A percentile compares a stretch with the other conserved stretches of the same genome.
phyloP scores from a whole-genome alignment of 2,329 filamentous ascomycete species.

The Nothophoma quercina region DNA sequence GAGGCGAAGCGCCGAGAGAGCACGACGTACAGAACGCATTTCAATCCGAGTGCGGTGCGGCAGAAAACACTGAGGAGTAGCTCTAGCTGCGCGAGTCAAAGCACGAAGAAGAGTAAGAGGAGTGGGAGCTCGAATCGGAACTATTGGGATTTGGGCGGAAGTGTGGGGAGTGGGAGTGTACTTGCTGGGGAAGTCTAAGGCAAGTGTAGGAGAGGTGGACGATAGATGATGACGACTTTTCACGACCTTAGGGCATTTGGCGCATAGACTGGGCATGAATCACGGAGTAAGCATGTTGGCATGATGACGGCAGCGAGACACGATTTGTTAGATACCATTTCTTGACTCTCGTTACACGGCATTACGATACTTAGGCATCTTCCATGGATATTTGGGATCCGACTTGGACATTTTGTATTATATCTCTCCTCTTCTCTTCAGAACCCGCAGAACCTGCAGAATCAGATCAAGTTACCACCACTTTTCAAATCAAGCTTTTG shows the following conservation, averaged over 20 bases:
- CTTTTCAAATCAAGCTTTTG: too few relatives aligned
- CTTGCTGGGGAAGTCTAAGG: conserved; percentile 42
- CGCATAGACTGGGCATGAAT: conserved; percentile 11
- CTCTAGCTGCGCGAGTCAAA: conserved; percentile 84
- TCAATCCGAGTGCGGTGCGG: conserved; percentile 28
- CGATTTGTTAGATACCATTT: neutral
- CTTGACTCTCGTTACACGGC: neutral
- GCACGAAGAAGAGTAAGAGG: conserved; percentile 74
- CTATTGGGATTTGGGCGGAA: conserved; percentile 91
- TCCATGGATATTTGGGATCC: neutral
- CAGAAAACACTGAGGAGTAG: conserved; percentile 52
- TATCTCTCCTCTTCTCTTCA: conserved; percentile 14
- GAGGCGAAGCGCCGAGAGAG: conserved; percentile 31
- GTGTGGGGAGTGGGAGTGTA: conserved; percentile 72
- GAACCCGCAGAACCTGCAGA: too few relatives aligned
- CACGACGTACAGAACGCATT: conserved; percentile 30
- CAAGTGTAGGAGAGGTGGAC: too few relatives aligned
- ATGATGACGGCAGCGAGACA: too few relatives aligned
- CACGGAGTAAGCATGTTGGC: neutral
- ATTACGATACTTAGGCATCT: too few relatives aligned
- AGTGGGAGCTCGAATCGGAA: conserved; percentile 79
- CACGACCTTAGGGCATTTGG: conserved; percentile 10
- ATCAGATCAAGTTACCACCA: too few relatives aligned
- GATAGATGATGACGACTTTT: conserved; percentile 1
- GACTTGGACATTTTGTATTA: conserved; percentile 1